Conservation (phyloP, 2,329 filamentous ascomycete genomes). For the Pseudogymnoascus sp. region DNA sequence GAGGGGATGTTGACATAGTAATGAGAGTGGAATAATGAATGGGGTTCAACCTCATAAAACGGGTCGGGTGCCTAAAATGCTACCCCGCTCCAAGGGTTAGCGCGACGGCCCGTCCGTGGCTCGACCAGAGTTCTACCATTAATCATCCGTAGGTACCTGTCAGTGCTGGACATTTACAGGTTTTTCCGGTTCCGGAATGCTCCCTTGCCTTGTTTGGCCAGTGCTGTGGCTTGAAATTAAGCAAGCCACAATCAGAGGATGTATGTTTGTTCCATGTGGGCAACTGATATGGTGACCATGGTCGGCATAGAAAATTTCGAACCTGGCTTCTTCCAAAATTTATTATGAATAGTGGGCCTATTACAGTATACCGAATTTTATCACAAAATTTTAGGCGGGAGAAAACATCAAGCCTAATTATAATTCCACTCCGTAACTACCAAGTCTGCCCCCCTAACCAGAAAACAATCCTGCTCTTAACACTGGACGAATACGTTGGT, state of each 20-base stretch:
- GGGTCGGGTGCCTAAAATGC: neutral
- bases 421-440: neutral
- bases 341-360: neutral
- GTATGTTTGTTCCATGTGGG: neutral
- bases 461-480: neutral
- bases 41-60: too few species aligned
- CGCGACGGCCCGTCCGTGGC: neutral
- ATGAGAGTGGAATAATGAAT: neutral
- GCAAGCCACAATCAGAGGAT: neutral
- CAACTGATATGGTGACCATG: neutral
- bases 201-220: neutral
- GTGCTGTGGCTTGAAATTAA: neutral
- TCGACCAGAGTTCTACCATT: neutral
- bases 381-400: neutral
- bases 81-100: neutral
- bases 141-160: neutral
- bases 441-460: neutral
- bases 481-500: constrained; percentile 14
- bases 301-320: neutral
- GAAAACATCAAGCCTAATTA: neutral
- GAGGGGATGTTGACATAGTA: neutral
- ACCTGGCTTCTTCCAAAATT: neutral
- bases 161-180: neutral
- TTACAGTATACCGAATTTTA: neutral
- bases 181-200: neutral